Conservation (phyloP, 2,329 filamentous ascomycete species). For the Macroventuria anomochaeta region DNA sequence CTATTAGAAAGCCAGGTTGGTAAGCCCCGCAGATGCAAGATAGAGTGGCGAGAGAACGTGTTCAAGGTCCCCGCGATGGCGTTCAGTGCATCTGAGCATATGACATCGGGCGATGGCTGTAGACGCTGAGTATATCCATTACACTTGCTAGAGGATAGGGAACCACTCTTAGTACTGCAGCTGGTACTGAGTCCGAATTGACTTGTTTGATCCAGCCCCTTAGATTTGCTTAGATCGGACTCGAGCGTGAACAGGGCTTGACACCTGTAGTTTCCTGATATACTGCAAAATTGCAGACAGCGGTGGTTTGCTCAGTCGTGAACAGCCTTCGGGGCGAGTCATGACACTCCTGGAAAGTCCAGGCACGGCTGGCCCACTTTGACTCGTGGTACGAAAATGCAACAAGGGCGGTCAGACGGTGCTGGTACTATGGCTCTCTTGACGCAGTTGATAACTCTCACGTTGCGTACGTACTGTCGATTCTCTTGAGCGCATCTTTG, state of each 20-base stretch:
- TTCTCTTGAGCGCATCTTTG: not conserved
- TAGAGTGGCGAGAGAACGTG: not conserved
- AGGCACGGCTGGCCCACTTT: not conserved
- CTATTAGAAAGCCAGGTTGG: not conserved
- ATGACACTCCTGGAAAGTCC: not conserved
- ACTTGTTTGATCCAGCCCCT: not conserved
- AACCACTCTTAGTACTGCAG: not conserved
- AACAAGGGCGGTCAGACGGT: not conserved
- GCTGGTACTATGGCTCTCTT: not conserved
- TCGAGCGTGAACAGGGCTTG: not conserved
- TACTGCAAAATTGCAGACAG: not conserved
- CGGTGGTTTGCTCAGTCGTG: not conserved
- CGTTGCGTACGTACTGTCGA: not conserved
- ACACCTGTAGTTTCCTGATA: not conserved
- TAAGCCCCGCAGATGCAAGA: not conserved
- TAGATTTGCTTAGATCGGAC: not conserved
- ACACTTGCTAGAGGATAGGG: not conserved
- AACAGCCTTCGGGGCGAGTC: not conserved
- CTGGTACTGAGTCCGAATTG: not conserved
- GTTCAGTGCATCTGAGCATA: not conserved
- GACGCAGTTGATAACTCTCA: not conserved
- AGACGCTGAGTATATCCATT: not conserved
- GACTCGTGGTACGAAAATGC: not conserved
- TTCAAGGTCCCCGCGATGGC: not conserved
- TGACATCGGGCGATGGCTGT: not conserved